Evolutionary conservation across 2,329 filamentous ascomycete genomes (phyloP).

Genomic region (Fusarium napiforme): DNA sequence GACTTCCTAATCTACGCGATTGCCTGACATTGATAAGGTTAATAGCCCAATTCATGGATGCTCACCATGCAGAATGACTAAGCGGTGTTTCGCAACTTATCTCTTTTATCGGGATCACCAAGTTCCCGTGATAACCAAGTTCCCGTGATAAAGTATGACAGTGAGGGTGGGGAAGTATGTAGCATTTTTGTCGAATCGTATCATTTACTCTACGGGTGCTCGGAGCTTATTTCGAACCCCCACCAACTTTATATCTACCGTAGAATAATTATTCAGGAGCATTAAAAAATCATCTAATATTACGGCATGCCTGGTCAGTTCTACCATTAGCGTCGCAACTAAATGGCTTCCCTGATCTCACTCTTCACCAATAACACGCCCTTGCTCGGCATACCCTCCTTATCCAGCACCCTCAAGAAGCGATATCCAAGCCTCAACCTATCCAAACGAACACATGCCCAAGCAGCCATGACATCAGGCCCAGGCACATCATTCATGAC

Average conservation of each 20-base stretch:
- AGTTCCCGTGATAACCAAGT: not conserved
- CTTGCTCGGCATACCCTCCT: conserved; percentile 7
- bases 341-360: not conserved
- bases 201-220: not conserved
- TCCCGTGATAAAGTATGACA: not conserved
- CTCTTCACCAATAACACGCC: conserved; percentile 1
- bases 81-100: not conserved
- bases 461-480: conserved; percentile 1
- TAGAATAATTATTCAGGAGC: no score
- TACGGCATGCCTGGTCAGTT: no score
- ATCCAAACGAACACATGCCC: conserved; percentile 11
- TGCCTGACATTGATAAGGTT: not conserved
- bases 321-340: no score
- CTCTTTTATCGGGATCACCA: not conserved
- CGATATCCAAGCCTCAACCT: conserved; percentile 15
- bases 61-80: no score
- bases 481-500: conserved; percentile 20
- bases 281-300: fast-evolving
- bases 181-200: fast-evolving
- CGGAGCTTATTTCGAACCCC: not conserved
- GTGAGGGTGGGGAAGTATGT: not conserved
- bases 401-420: not conserved
- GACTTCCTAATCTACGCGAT: not conserved
- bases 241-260: no score
- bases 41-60: not conserved